These are phyloP conservation scores for Flueggea neowawraea DNA, from an alignment of 441 rosid species.

Conservation along the genomic window DNA sequence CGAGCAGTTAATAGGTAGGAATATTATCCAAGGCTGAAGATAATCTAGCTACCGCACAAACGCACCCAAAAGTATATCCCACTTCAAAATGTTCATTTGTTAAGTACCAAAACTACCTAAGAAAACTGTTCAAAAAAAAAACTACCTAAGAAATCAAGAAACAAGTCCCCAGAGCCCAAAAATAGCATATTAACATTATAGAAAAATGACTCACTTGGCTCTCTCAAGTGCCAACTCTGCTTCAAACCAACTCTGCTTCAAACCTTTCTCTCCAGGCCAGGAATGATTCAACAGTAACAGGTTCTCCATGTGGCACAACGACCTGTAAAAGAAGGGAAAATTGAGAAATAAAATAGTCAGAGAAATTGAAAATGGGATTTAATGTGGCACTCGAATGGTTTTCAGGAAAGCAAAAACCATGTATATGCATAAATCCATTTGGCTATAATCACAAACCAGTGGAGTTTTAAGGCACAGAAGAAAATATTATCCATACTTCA, in stretches of 20 bases:
- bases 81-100: no score
- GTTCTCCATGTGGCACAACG: slow-evolving; percentile 96
- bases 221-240: slow-evolving; percentile 97
- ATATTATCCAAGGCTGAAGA: no score
- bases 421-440: not conserved
- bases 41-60: not conserved
- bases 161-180: not conserved
- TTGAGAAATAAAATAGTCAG: not conserved
- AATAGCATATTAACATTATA: not conserved
- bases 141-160: no score
- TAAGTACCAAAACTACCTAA: no score
- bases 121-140: no score
- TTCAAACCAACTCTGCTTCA: slow-evolving; percentile 96
- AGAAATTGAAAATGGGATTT: not conserved
- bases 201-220: slow-evolving; percentile 73
- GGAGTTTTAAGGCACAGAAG: not conserved
- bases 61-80: not conserved
- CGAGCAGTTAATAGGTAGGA: no score
- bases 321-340: slow-evolving; percentile 35
- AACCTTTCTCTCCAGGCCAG: slow-evolving; percentile 96
- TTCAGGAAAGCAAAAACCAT: not conserved
- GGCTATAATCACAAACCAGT: no score
- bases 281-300: slow-evolving; percentile 93
- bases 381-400: not conserved
- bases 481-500: slow-evolving; percentile 51